Evolutionary conservation across 1,139 yeast species (phyloP).

Genomic region (Blastobotrys elegans): DNA sequence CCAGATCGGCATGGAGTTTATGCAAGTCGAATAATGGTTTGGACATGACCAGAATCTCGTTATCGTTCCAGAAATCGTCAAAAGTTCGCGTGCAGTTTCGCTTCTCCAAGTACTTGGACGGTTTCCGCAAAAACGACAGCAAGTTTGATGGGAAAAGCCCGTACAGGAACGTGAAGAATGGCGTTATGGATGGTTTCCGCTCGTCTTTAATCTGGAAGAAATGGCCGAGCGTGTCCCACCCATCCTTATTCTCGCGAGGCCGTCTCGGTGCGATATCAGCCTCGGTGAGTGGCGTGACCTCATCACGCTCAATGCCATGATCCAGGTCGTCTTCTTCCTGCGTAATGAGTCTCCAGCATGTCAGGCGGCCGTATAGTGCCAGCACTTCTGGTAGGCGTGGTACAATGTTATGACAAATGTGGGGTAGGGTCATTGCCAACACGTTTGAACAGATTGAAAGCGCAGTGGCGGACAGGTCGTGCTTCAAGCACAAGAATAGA

Average conservation of each 20-base stretch:
- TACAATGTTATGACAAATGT: constrained; percentile 39
- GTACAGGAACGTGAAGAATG: constrained; percentile 46
- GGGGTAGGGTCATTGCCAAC: constrained; percentile 53
- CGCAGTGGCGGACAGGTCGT: constrained; percentile 43
- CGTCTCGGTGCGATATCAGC: neutral
- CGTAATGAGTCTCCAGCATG: constrained; percentile 35
- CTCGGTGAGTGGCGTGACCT: constrained; percentile 3
- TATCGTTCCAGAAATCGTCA: constrained; percentile 34
- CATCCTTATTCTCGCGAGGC: constrained; percentile 9
- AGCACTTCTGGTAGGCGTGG: constrained; percentile 42
- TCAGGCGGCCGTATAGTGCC: constrained; percentile 44
- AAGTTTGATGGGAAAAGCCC: constrained; percentile 59
- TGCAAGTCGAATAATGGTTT: constrained; percentile 33
- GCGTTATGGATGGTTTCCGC: constrained; percentile 26
- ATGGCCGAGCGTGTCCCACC: constrained; percentile 35
- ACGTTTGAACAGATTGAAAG: constrained; percentile 43
- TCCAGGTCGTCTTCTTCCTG: constrained; percentile 17
- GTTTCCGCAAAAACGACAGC: constrained; percentile 42
- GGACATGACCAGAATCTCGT: constrained; percentile 31
- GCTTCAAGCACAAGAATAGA: constrained; percentile 41
- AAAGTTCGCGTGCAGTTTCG: constrained; percentile 21
- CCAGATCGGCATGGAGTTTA: constrained; percentile 48
- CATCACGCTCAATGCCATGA: constrained; percentile 11
- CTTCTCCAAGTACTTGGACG: constrained; percentile 34
- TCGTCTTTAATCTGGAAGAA: constrained; percentile 23